A percentile compares a stretch with the other conserved stretches of the same genome.
Evolutionary conservation across 2,329 filamentous ascomycete genomes (phyloP).

Genomic region (Nakataea oryzae): DNA sequence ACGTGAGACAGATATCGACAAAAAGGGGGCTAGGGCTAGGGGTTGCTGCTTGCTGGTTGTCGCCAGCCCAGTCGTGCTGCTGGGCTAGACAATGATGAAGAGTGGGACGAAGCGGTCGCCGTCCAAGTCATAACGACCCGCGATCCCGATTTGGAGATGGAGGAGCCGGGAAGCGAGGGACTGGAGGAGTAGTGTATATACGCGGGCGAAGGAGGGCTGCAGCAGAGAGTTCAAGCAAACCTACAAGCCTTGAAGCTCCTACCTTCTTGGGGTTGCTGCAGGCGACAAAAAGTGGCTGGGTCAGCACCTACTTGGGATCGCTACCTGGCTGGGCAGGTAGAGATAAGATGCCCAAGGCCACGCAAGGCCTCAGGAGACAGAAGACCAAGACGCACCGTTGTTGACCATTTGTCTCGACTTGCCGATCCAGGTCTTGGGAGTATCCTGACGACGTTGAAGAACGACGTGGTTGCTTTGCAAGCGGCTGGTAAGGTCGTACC

Average conservation of each 20-base stretch:
- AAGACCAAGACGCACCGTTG: slow-evolving; percentile 33
- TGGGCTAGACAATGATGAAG: background rate
- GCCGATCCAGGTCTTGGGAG: slow-evolving; percentile 72
- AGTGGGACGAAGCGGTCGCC: background rate
- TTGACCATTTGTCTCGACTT: slow-evolving; percentile 69
- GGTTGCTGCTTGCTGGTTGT: background rate
- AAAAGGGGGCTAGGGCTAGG: background rate
- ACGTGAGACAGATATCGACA: too few species aligned
- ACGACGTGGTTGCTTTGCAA: slow-evolving; percentile 77
- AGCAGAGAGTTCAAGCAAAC: slow-evolving; percentile 5
- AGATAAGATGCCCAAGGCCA: too few species aligned
- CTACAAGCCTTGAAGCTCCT: slow-evolving; percentile 9
- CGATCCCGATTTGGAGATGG: slow-evolving; percentile 1
- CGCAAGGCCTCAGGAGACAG: too few species aligned
- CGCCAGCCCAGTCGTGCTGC: background rate
- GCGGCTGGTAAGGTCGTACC: slow-evolving; percentile 71
- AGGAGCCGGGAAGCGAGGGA: slow-evolving; percentile 1
- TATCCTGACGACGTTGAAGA: slow-evolving; percentile 63
- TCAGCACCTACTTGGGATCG: background rate
- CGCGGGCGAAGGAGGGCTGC: background rate
- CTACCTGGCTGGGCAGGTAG: too few species aligned
- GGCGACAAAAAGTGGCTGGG: background rate
- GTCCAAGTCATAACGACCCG: background rate
- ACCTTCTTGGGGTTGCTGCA: slow-evolving; percentile 11
- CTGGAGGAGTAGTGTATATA: background rate